Conservation (phyloP, 805 yeast genomes). For the Schizosaccharomyces cryophilus region DNA sequence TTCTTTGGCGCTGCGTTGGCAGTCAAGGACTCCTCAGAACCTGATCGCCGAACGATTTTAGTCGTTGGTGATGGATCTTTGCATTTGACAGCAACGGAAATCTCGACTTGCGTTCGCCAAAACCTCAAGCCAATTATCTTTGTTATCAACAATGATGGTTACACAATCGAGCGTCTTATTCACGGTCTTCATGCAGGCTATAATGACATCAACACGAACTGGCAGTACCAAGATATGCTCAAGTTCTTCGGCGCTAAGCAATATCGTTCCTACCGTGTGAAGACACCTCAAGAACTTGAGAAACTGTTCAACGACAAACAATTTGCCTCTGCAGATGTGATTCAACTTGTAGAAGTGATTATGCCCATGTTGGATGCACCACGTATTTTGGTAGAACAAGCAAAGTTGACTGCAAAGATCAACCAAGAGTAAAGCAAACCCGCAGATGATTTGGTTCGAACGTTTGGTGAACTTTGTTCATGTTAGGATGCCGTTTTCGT, state of each 20-base stretch:
- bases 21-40: constrained; percentile 14
- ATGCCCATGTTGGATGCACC: constrained; percentile 41
- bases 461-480: no score
- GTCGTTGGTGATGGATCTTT: constrained; percentile 88
- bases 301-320: constrained; percentile 17
- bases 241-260: constrained; percentile 33
- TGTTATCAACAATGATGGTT: constrained; percentile 64
- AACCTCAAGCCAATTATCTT: constrained; percentile 43
- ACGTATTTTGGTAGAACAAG: constrained; percentile 23
- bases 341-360: constrained; percentile 34
- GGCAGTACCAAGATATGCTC: constrained; percentile 59
- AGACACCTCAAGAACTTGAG: constrained; percentile 9
- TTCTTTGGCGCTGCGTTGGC: constrained; percentile 66
- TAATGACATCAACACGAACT: constrained; percentile 48
- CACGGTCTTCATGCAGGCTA: constrained; percentile 53
- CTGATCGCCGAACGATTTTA: constrained; percentile 33
- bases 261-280: constrained; percentile 7
- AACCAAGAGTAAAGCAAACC: constrained; percentile 7
- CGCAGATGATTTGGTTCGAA: no score
- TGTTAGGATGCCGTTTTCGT: no score
- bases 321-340: constrained; percentile 13
- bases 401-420: constrained; percentile 10
- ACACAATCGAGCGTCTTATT: constrained; percentile 71
- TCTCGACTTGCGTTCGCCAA: constrained; percentile 36
- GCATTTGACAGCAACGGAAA: constrained; percentile 71